Evolutionary conservation across 345 rosid genomes (phyloP).

Genomic region (Gossypium rotundifolium): DNA sequence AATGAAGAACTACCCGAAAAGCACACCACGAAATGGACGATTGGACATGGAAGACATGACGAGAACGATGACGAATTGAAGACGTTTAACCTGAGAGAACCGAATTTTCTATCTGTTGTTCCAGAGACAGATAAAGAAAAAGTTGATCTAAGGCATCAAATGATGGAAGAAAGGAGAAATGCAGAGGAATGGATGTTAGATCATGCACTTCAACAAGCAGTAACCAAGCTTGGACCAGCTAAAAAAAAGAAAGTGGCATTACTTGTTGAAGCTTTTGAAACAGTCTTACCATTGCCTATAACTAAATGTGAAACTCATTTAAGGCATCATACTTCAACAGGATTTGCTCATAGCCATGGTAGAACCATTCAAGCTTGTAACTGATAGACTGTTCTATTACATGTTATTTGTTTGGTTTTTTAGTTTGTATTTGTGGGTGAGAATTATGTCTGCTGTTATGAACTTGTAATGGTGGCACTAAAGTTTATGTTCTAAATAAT

Average conservation of each 20-base stretch:
- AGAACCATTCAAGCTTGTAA: constrained; percentile 69
- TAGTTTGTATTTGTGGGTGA: not conserved
- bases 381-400: constrained; percentile 20
- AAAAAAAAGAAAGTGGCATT: constrained; percentile 80
- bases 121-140: constrained; percentile 58
- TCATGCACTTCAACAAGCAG: constrained; percentile 67
- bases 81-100: constrained; percentile 71
- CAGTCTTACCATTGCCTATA: constrained; percentile 42
- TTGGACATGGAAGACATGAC: constrained; percentile 25
- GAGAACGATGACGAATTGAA: constrained; percentile 31
- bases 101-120: constrained; percentile 60
- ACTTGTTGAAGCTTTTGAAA: constrained; percentile 92
- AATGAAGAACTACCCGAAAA: constrained; percentile 24
- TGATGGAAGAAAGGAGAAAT: constrained; percentile 59
- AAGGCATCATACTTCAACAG: constrained; percentile 32
- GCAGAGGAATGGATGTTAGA: constrained; percentile 96
- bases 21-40: constrained; percentile 34
- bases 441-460: too few relatives aligned
- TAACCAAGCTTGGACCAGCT: constrained; percentile 70
- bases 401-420: not conserved
- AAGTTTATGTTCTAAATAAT: too few relatives aligned
- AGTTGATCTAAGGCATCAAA: constrained; percentile 76
- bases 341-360: constrained; percentile 39
- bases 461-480: too few relatives aligned
- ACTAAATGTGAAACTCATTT: constrained; percentile 32